phyloP scores from a whole-genome alignment of 1,284 basidiomycete species.

The Volvariella surrecta region DNA sequence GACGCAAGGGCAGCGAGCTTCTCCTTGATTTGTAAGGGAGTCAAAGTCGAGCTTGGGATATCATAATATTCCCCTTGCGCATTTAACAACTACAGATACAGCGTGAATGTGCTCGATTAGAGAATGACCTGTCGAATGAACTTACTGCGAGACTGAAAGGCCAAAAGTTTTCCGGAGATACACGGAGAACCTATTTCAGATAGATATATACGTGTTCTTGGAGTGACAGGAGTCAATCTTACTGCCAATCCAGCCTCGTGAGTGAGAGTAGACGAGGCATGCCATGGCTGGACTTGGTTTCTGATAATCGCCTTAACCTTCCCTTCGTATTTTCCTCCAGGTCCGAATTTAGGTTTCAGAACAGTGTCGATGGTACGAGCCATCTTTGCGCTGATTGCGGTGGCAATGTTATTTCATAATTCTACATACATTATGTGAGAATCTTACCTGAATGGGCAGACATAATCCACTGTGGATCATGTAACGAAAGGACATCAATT shows the following conservation, averaged over 20 bases:
- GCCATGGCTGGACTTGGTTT: conserved; percentile 83
- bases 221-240: conserved; percentile 15
- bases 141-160: conserved; percentile 59
- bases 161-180: conserved; percentile 76
- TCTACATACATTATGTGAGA: background rate
- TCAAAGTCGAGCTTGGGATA: conserved; percentile 61
- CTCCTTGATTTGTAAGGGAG: conserved; percentile 67
- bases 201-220: background rate
- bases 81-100: conserved; percentile 56
- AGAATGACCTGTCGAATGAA: conserved; percentile 7
- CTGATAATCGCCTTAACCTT: conserved; percentile 78
- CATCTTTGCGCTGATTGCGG: conserved; percentile 46
- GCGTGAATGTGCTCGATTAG: background rate
- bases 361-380: conserved; percentile 49
- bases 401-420: background rate
- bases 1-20: conserved; percentile 59
- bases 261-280: conserved; percentile 63
- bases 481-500: background rate
- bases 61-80: conserved; percentile 75
- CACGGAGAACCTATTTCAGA: conserved; percentile 43
- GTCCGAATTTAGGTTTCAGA: conserved; percentile 48
- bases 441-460: conserved; percentile 74
- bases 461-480: conserved; percentile 63
- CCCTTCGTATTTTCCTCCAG: conserved; percentile 63
- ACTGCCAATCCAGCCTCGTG: conserved; percentile 83